Conservation (phyloP, 306 rosid species). For the Castanea mollissima region DNA sequence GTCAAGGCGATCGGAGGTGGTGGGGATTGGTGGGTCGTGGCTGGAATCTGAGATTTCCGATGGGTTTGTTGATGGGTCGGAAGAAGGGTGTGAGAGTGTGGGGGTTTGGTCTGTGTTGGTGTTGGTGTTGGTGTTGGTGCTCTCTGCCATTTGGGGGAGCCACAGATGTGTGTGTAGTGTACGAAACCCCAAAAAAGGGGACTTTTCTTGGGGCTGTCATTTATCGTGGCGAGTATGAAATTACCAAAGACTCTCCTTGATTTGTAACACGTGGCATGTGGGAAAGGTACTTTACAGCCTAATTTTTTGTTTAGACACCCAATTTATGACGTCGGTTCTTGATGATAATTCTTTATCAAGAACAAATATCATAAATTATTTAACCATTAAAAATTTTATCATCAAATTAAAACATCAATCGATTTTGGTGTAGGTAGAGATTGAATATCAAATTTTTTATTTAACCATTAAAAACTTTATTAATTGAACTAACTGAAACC, state of each 20-base stretch:
- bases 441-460: accelerated
- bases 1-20: neutral
- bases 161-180: neutral
- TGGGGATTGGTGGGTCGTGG: neutral
- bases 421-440: accelerated
- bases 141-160: conserved; percentile 19
- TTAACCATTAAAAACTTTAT: accelerated
- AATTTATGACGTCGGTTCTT: accelerated
- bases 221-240: neutral
- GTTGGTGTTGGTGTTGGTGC: neutral
- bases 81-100: neutral
- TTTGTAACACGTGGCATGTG: no score
- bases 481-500: accelerated
- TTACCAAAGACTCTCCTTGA: neutral
- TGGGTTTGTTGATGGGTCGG: no score
- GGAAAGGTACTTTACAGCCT: no score
- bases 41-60: neutral
- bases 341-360: no score
- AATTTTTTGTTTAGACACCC: no score
- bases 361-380: no score
- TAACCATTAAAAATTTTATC: no score
- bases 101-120: neutral
- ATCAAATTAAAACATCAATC: accelerated
- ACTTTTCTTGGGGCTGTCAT: neutral
- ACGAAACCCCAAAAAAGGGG: neutral